Evolutionary conservation across 192 early-diverging fungal genomes (phyloP).

Genomic region (Podila epigama): DNA sequence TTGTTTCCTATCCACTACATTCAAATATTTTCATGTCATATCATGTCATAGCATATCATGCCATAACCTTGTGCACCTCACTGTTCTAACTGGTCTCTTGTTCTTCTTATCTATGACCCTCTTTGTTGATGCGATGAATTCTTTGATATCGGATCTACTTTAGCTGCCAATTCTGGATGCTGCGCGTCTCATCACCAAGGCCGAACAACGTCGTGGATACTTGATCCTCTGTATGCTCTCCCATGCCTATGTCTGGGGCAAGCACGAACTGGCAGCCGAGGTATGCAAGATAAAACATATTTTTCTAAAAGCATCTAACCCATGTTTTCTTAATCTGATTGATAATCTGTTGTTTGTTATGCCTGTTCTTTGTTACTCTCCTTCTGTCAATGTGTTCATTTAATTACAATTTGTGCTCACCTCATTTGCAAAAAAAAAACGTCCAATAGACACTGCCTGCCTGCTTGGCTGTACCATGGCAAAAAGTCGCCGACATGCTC

Average conservation of each 20-base stretch:
- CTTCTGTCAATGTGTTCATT: not conserved
- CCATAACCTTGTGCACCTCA: too few species aligned
- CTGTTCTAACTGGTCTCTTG: too few species aligned
- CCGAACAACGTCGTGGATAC: conserved; percentile 89
- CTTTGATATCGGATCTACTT: too few species aligned
- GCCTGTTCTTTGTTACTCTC: not conserved
- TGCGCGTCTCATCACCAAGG: conserved; percentile 59
- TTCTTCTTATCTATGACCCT: too few species aligned
- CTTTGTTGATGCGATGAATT: too few species aligned
- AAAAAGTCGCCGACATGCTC: conserved; percentile 72
- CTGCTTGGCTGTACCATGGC: conserved; percentile 86
- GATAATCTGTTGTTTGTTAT: not conserved
- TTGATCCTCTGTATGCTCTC: conserved; percentile 86
- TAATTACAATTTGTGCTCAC: not conserved
- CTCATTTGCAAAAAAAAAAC: not conserved
- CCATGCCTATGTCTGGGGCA: conserved; percentile 93
- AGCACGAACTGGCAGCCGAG: conserved; percentile 76
- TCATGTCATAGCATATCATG: too few species aligned
- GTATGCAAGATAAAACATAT: too few species aligned
- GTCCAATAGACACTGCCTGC: conserved; percentile 71
- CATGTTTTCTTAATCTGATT: conserved; percentile 12
- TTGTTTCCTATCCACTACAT: not conserved
- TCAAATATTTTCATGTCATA: too few species aligned
- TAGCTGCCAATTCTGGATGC: conserved; percentile 82
- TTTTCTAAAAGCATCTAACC: too few species aligned